A percentile compares a stretch with the other conserved stretches of the same genome.
These are phyloP conservation scores for Lasiosphaeris hirsuta DNA, from an alignment of 495 filamentous ascomycete species.

Conservation along the genomic window DNA sequence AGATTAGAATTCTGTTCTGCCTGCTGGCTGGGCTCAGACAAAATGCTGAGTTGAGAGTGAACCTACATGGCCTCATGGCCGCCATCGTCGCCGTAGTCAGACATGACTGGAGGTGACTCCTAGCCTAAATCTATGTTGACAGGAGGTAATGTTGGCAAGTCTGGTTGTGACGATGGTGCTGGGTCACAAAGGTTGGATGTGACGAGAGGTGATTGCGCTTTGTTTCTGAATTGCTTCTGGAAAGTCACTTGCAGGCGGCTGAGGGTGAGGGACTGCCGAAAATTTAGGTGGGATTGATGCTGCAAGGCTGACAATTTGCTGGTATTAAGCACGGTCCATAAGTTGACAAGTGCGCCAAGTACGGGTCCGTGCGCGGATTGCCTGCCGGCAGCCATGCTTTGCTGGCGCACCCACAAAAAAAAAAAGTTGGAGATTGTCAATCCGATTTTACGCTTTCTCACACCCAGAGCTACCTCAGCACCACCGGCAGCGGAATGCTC, in stretches of 20 bases:
- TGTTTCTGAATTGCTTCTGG: conserved; percentile 3
- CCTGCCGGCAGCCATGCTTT: conserved; percentile 13
- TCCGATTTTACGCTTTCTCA: too few species aligned
- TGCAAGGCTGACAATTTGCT: conserved; percentile 13
- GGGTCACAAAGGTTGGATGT: too few species aligned
- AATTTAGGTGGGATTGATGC: conserved; percentile 27
- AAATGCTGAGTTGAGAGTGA: conserved; percentile 5
- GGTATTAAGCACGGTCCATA: background rate
- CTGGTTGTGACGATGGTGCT: background rate
- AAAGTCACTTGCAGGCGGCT: conserved; percentile 12
- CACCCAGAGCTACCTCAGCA: background rate
- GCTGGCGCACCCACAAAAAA: conserved; percentile 8
- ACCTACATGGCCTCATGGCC: conserved; percentile 36
- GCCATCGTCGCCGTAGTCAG: conserved; percentile 72
- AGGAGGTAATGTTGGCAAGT: background rate
- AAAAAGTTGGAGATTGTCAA: background rate
- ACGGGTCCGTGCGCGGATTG: conserved; percentile 5
- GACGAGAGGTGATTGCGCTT: background rate
- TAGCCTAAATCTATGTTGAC: background rate
- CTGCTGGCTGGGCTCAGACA: background rate
- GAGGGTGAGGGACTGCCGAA: conserved; percentile 24
- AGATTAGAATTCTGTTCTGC: background rate
- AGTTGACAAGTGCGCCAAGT: background rate
- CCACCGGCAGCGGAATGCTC: background rate
- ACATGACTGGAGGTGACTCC: conserved; percentile 54